phyloP scores from a whole-genome alignment of 1,139 yeast species.

The Saccharomyces hybrid region DNA sequence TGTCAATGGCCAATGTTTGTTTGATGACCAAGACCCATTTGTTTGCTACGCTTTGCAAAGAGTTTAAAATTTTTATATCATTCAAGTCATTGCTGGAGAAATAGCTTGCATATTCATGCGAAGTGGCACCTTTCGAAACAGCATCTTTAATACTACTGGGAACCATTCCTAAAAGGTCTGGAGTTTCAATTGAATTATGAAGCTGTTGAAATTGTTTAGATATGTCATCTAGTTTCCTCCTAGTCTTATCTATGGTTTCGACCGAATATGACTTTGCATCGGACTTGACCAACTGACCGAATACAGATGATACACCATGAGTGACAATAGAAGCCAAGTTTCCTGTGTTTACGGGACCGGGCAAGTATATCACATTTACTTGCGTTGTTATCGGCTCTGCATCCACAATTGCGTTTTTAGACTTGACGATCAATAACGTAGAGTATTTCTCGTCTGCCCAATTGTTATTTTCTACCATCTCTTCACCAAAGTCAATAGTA shows the following conservation, averaged over 20 bases:
- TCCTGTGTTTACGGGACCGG: constrained; percentile 36
- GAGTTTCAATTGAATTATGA: constrained; percentile 62
- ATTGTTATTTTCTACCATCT: not conserved
- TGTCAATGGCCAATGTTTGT: constrained; percentile 45
- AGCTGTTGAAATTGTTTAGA: constrained; percentile 61
- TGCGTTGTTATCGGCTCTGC: constrained; percentile 22
- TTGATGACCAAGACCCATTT: constrained; percentile 67
- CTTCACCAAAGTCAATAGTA: not conserved
- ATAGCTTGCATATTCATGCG: constrained; percentile 26
- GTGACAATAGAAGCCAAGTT: constrained; percentile 50
- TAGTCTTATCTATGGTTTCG: constrained; percentile 41
- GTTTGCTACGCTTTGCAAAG: constrained; percentile 58
- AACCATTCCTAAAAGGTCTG: constrained; percentile 47
- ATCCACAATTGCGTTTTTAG: constrained; percentile 7
- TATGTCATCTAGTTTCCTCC: constrained; percentile 62
- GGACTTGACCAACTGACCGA: constrained; percentile 36
- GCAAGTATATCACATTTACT: constrained; percentile 11
- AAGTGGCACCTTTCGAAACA: constrained; percentile 32
- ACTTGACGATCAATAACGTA: constrained; percentile 12
- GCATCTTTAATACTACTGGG: constrained; percentile 48
- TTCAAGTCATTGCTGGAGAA: constrained; percentile 34
- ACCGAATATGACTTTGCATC: constrained; percentile 20
- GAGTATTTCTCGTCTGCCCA: not conserved
- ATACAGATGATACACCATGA: constrained; percentile 47
- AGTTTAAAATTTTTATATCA: constrained; percentile 56